These are phyloP conservation scores for Podaxis pistillaris DNA, from an alignment of 768 basidiomycete species.

Conservation along the genomic window DNA sequence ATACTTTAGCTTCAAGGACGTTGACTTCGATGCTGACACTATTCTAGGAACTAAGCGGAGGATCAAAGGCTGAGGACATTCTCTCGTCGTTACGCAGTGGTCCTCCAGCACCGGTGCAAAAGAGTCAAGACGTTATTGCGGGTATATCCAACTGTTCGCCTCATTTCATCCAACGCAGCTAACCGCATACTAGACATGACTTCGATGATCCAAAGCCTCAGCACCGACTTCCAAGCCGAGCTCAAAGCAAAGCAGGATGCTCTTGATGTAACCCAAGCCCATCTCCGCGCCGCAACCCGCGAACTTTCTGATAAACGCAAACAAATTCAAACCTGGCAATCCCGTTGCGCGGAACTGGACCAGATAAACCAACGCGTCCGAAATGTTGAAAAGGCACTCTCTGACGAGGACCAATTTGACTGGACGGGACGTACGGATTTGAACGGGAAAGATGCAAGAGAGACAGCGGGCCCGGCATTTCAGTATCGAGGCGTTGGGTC, in stretches of 20 bases:
- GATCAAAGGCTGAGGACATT: slow-evolving; percentile 77
- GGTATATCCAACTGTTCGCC: slow-evolving; percentile 37
- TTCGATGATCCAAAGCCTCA: slow-evolving; percentile 75
- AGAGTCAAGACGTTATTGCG: slow-evolving; percentile 84
- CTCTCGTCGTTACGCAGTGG: slow-evolving; percentile 70
- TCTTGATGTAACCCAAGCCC: slow-evolving; percentile 83
- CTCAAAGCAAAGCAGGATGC: slow-evolving; percentile 83
- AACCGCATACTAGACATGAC: slow-evolving; percentile 66
- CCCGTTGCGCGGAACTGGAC: slow-evolving; percentile 74
- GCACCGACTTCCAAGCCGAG: slow-evolving; percentile 78
- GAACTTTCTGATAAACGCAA: slow-evolving; percentile 89
- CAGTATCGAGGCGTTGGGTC: slow-evolving; percentile 65
- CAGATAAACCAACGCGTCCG: slow-evolving; percentile 75
- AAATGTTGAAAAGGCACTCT: slow-evolving; percentile 79
- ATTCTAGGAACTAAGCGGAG: slow-evolving; percentile 64
- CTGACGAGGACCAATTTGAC: slow-evolving; percentile 80
- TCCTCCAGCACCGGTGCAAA: slow-evolving; percentile 76
- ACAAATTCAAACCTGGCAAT: slow-evolving; percentile 77
- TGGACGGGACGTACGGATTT: slow-evolving; percentile 77
- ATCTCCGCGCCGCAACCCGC: slow-evolving; percentile 86
- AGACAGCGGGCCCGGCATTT: slow-evolving; percentile 62
- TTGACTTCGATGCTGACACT: background rate
- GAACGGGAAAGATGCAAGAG: slow-evolving; percentile 36
- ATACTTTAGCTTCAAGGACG: slow-evolving; percentile 13
- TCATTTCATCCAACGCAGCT: background rate